phyloP scores from a whole-genome alignment of 2,329 filamentous ascomycete species.

The Rutstroemia sp. region DNA sequence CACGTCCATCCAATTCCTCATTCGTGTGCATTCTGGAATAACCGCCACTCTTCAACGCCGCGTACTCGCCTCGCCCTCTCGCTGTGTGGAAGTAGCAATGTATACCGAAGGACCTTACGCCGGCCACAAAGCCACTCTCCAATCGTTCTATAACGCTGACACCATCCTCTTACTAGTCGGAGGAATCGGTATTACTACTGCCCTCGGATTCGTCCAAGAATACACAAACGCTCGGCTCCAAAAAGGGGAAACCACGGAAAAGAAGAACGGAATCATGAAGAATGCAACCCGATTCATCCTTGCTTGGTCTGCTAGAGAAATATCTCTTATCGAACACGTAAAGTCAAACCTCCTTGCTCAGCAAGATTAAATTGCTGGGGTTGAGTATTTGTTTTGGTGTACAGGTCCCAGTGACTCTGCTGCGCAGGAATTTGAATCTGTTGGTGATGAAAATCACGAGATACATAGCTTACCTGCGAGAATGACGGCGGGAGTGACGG shows the following conservation, averaged over 20 bases:
- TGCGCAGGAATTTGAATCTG: neutral
- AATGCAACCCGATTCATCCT: conserved; percentile 20
- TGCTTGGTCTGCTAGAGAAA: conserved; percentile 24
- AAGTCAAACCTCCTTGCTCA: conserved; percentile 15
- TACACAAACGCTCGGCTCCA: conserved; percentile 9
- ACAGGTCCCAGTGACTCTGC: neutral
- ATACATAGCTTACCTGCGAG: neutral
- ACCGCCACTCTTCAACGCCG: neutral
- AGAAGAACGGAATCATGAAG: conserved; percentile 13
- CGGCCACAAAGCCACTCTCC: neutral
- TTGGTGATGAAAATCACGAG: neutral
- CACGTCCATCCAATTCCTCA: conserved; percentile 1
- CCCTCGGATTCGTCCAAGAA: conserved; percentile 15
- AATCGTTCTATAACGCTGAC: neutral
- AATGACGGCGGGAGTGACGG: conserved; percentile 1
- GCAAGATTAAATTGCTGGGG: conserved; percentile 9
- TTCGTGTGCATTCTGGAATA: conserved; percentile 1
- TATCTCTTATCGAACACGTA: conserved; percentile 21
- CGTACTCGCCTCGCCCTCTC: neutral
- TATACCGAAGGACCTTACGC: conserved; percentile 4
- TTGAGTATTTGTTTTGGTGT: conserved; percentile 13
- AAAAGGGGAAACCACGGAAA: neutral
- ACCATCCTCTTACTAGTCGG: conserved; percentile 1
- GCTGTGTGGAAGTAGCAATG: neutral
- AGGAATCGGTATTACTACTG: neutral